Percentiles rank a stretch among this genome's conserved stretches.
Conservation (phyloP, 2,329 filamentous ascomycete genomes). For the Cercospora canescens region DNA sequence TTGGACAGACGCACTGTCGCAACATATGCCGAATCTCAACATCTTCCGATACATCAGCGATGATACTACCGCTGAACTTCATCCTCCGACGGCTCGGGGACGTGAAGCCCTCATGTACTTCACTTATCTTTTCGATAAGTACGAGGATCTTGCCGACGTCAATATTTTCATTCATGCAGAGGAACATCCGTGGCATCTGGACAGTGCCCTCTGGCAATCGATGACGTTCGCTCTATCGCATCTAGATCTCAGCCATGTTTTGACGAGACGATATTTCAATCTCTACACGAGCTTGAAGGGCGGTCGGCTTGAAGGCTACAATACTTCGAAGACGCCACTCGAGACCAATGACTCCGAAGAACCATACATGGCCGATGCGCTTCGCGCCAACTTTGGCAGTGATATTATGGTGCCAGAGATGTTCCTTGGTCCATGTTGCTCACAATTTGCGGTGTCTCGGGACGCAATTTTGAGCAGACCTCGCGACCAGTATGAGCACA, state of each 20-base stretch:
- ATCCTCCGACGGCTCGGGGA: slow-evolving; percentile 58
- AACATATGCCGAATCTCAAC: slow-evolving; percentile 20
- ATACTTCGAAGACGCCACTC: slow-evolving; percentile 16
- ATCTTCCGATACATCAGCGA: slow-evolving; percentile 23
- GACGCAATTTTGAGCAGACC: slow-evolving; percentile 14
- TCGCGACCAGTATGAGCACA: slow-evolving; percentile 16
- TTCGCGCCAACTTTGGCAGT: slow-evolving; percentile 18
- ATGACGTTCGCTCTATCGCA: slow-evolving; percentile 16
- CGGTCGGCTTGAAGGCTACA: slow-evolving; percentile 17
- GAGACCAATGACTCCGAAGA: slow-evolving; percentile 18
- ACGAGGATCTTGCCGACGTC: slow-evolving; percentile 59
- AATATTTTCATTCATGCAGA: slow-evolving; percentile 60
- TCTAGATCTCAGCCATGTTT: slow-evolving; percentile 16
- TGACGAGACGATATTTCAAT: slow-evolving; percentile 19
- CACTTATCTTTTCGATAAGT: slow-evolving; percentile 61
- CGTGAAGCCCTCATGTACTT: slow-evolving; percentile 64
- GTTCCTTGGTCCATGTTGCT: slow-evolving; percentile 22
- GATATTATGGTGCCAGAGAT: slow-evolving; percentile 14
- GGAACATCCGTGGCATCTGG: slow-evolving; percentile 21
- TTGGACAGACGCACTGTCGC: slow-evolving; percentile 16
- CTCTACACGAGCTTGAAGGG: slow-evolving; percentile 20
- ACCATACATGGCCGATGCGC: slow-evolving; percentile 18
- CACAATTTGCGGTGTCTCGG: slow-evolving; percentile 20
- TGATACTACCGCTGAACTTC: slow-evolving; percentile 41
- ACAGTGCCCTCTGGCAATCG: slow-evolving; percentile 12